Conservation (phyloP, 2,329 filamentous ascomycete species). For the Capronia coronata region DNA sequence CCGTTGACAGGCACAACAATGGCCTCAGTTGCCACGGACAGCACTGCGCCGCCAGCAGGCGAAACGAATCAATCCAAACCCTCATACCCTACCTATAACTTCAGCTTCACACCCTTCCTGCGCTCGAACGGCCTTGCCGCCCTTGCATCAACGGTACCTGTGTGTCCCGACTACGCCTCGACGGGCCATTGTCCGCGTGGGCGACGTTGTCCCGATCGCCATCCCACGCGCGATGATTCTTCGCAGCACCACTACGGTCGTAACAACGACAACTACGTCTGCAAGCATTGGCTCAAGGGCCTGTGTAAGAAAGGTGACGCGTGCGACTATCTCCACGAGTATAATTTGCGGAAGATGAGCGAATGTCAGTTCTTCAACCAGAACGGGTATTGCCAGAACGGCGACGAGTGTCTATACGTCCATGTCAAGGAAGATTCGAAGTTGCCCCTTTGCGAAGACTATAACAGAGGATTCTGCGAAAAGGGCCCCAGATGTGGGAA, state of each 20-base stretch:
- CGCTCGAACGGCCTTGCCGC: conserved; percentile 77
- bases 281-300: conserved; percentile 97
- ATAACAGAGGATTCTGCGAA: conserved; percentile 90
- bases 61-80: conserved; percentile 26
- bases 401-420: conserved; percentile 90
- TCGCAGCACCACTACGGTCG: conserved; percentile 32
- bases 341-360: conserved; percentile 96
- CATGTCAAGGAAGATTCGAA: conserved; percentile 79
- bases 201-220: conserved; percentile 76
- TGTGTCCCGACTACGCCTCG: conserved; percentile 78
- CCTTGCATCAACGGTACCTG: conserved; percentile 67
- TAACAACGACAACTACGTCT: conserved; percentile 59
- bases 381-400: conserved; percentile 92
- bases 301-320: conserved; percentile 95
- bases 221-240: conserved; percentile 48
- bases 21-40: conserved; percentile 16
- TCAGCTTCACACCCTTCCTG: conserved; percentile 81
- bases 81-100: conserved; percentile 53
- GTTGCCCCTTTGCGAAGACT: conserved; percentile 76
- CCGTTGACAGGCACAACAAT: conserved; percentile 4
- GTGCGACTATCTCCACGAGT: conserved; percentile 98
- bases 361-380: conserved; percentile 95
- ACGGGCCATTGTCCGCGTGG: conserved; percentile 77
- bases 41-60: conserved; percentile 6
- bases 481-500: conserved; percentile 81